Conservation (phyloP, 2,329 filamentous ascomycete genomes). For the Ophiocordyceps sinensis region DNA sequence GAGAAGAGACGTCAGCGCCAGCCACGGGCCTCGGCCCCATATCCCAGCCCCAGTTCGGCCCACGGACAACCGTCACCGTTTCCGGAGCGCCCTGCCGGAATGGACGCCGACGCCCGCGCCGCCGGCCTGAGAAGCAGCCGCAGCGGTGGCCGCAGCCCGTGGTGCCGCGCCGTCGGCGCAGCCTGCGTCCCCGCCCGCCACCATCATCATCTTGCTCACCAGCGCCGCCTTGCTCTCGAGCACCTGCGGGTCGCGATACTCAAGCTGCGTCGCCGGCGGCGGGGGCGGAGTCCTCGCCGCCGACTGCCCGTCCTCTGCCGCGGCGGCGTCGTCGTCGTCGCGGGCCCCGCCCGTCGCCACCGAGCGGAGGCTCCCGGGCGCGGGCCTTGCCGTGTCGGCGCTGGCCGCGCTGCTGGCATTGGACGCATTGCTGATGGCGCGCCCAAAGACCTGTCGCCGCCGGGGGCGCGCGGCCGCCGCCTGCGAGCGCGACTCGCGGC, state of each 20-base stretch:
- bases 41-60: too few species aligned
- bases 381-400: slow-evolving; percentile 17
- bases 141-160: background rate
- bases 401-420: slow-evolving; percentile 32
- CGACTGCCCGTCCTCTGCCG: slow-evolving; percentile 3
- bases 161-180: slow-evolving; percentile 4
- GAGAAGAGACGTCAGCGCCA: too few species aligned
- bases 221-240: slow-evolving; percentile 26
- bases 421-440: slow-evolving; percentile 43
- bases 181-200: slow-evolving; percentile 4
- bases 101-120: slow-evolving; percentile 1
- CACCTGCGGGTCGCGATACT: slow-evolving; percentile 37
- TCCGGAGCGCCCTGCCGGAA: slow-evolving; percentile 10
- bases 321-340: slow-evolving; percentile 9
- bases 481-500: slow-evolving; percentile 4
- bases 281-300: slow-evolving; percentile 14
- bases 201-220: slow-evolving; percentile 27
- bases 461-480: slow-evolving; percentile 10
- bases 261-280: slow-evolving; percentile 35
- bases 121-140: background rate
- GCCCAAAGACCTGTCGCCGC: slow-evolving; percentile 39
- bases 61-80: slow-evolving; percentile 3
- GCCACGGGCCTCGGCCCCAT: too few species aligned
- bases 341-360: slow-evolving; percentile 1
- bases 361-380: slow-evolving; percentile 8